Percentiles rank a stretch among this genome's conserved stretches.
These are phyloP conservation scores for Naganishia randhawae DNA, from an alignment of 768 basidiomycete species.

Conservation along the genomic window DNA sequence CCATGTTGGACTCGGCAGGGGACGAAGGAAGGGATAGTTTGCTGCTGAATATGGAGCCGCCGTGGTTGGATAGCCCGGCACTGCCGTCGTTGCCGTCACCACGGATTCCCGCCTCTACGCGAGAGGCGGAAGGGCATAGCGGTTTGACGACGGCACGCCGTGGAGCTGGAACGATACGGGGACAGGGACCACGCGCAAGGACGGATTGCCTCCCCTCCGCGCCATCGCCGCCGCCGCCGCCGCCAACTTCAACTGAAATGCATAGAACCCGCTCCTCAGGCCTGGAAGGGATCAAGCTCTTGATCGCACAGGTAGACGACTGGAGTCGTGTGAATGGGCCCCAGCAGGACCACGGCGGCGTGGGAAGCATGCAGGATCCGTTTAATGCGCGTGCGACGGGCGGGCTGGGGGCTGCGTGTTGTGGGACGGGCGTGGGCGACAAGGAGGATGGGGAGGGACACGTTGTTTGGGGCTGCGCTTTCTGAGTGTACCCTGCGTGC, in stretches of 20 bases:
- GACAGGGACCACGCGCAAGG: not conserved
- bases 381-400: not conserved
- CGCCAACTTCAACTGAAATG: not conserved
- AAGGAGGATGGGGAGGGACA: too few species aligned
- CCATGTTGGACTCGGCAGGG: not conserved
- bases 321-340: slow-evolving; percentile 4
- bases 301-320: not conserved
- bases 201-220: too few species aligned
- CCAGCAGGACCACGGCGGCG: too few species aligned
- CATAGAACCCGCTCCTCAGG: not conserved
- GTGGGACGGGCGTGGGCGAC: too few species aligned
- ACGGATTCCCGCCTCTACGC: not conserved
- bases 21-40: not conserved
- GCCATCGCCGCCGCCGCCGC: not conserved
- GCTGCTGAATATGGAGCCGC: slow-evolving; percentile 13
- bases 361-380: not conserved
- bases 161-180: not conserved
- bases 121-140: not conserved
- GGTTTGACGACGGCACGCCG: not conserved
- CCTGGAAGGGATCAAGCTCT: slow-evolving; percentile 6
- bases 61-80: slow-evolving; percentile 1
- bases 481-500: too few species aligned
- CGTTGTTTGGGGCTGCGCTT: too few species aligned
- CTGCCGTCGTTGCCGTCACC: not conserved
- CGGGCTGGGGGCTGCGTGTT: too few species aligned